Conservation (phyloP, 495 filamentous ascomycete genomes). For the Lepraria neglecta region DNA sequence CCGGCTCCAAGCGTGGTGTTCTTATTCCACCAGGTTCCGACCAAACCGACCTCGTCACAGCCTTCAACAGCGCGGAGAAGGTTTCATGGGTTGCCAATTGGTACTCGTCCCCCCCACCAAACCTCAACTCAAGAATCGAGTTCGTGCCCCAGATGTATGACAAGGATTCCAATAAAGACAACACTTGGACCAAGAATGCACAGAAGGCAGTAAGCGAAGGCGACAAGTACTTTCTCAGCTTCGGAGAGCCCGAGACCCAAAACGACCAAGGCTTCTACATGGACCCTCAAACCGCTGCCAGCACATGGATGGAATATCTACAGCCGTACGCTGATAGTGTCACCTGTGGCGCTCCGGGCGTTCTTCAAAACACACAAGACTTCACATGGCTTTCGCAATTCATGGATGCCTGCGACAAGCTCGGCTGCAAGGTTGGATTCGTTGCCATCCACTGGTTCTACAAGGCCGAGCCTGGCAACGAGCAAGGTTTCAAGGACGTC, state of each 20-base stretch:
- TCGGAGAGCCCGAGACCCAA: constrained; percentile 22
- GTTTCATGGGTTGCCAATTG: constrained; percentile 23
- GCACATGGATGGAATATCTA: constrained; percentile 16
- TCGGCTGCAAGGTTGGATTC: constrained; percentile 24
- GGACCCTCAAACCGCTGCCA: constrained; percentile 10
- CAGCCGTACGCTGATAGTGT: constrained; percentile 21
- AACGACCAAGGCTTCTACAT: not conserved
- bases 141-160: constrained; percentile 24
- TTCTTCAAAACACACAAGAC: constrained; percentile 19
- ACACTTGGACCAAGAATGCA: constrained; percentile 23
- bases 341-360: constrained; percentile 18
- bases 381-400: constrained; percentile 21
- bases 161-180: constrained; percentile 7
- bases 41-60: constrained; percentile 7
- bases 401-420: constrained; percentile 18
- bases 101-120: constrained; percentile 23
- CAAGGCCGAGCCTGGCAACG: constrained; percentile 4
- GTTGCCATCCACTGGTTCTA: constrained; percentile 24
- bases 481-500: constrained; percentile 20
- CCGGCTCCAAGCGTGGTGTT: constrained; percentile 8
- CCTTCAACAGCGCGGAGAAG: constrained; percentile 17
- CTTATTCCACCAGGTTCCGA: constrained; percentile 16
- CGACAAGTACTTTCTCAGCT: constrained; percentile 22
- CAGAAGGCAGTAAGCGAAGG: constrained; percentile 15
- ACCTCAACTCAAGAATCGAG: constrained; percentile 4